Percentiles rank a stretch among this genome's conserved stretches.
Evolutionary conservation across 495 filamentous ascomycete species (phyloP).

Genomic region (Pyrenula aspistea): DNA sequence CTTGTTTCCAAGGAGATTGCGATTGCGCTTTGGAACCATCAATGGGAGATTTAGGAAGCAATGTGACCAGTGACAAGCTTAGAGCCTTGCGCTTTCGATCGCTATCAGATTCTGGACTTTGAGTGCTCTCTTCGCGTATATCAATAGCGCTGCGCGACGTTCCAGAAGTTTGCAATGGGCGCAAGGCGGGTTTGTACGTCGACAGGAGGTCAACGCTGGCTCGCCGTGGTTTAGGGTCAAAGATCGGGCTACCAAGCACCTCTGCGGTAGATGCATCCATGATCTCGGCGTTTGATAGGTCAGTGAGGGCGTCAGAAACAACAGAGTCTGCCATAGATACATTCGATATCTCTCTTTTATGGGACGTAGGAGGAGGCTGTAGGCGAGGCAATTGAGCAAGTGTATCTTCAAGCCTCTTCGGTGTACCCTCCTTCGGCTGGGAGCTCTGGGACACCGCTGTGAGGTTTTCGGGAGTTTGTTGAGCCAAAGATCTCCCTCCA

Average conservation of each 20-base stretch:
- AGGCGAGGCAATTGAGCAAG: not conserved
- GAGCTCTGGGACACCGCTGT: no score
- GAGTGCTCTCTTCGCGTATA: not conserved
- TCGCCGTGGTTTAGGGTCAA: slow-evolving; percentile 2
- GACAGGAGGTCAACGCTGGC: not conserved
- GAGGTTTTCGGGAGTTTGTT: not conserved
- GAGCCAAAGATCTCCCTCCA: not conserved
- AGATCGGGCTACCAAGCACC: slow-evolving; percentile 7
- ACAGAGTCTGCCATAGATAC: slow-evolving; percentile 9
- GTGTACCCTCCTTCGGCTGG: not conserved
- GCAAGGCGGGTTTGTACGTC: not conserved
- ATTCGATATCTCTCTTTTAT: slow-evolving; percentile 7
- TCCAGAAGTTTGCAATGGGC: not conserved
- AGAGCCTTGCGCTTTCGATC: not conserved
- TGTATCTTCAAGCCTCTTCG: not conserved
- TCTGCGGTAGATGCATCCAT: slow-evolving; percentile 11
- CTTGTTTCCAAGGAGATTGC: not conserved
- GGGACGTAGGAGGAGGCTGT: not conserved
- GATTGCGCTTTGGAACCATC: not conserved
- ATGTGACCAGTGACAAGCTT: not conserved
- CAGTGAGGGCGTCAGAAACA: slow-evolving; percentile 12
- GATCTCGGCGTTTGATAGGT: slow-evolving; percentile 16
- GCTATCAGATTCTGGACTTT: not conserved
- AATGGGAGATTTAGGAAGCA: not conserved
- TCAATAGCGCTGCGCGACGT: not conserved